Evolutionary conservation across 2,329 filamentous ascomycete species (phyloP).

Genomic region (Botrytis aclada): DNA sequence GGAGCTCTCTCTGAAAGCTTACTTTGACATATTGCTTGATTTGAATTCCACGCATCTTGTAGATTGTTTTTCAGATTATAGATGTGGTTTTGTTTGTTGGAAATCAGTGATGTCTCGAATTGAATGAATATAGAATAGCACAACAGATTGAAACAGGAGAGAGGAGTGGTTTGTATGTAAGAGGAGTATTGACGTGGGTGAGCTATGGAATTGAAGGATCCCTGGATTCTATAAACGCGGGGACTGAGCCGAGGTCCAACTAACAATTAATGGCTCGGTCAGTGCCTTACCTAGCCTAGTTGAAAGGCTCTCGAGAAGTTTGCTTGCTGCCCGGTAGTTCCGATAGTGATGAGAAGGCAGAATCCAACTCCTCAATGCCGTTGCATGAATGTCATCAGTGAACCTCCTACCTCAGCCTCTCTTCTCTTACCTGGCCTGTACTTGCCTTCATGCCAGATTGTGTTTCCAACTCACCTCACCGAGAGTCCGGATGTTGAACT

Average conservation of each 20-base stretch:
- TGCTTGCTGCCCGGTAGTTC: not conserved
- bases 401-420: not conserved
- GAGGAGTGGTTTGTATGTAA: not conserved
- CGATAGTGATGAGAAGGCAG: not conserved
- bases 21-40: constrained; percentile 73
- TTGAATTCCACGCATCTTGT: constrained; percentile 71
- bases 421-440: not conserved
- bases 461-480: not conserved
- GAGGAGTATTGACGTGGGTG: not conserved
- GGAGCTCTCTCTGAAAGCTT: constrained; percentile 22
- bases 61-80: not conserved
- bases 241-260: constrained; percentile 10
- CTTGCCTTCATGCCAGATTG: not conserved
- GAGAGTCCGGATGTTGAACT: not conserved
- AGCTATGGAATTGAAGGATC: not conserved
- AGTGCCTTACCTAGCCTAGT: not conserved
- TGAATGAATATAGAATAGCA: not conserved
- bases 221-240: constrained; percentile 10
- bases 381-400: not conserved
- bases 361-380: not conserved
- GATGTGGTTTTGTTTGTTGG: not conserved
- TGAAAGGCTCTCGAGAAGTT: not conserved
- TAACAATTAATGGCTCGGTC: not conserved
- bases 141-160: not conserved
- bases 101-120: too few relatives aligned